Base-by-base conservation (phyloP, 768 basidiomycete genomes). In the Suillus tomentosus region DNA sequence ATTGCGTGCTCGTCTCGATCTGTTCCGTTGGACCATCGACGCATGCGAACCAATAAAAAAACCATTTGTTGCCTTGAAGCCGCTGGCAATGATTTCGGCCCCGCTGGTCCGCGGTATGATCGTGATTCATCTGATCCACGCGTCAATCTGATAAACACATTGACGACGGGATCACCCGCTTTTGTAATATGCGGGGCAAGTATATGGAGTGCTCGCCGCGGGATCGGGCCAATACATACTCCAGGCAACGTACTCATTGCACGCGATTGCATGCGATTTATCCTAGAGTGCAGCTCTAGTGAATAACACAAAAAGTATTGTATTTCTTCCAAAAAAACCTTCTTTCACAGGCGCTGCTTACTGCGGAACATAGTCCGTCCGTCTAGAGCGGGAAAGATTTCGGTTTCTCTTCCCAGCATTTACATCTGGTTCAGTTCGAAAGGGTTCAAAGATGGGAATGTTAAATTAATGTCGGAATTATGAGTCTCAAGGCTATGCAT, bases 71-170 rank as follows among this genome's bases (percentile, higher is more conserved):
- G 14, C 37, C 24, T 54, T 43, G 13, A 65, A 55, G 62, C 53
- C 19, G 53, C 37, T 34, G 81, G 84, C 67, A 83, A 86, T 67
- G 76, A 86, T 22, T 72, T 84, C 55, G 82, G 84, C 11, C 69
- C 81, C 15, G 81, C 81, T 3, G 75, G 73, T 50, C 72, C 69
- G 47, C 82, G 77, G 54, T 87, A 79, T 70, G 79, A 81, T 86
- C 74, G 87, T 88, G 71, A 82, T 90, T 68, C 72, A 78, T 42
- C 85, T 83, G 66, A 74, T 90, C 67, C 80, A 84, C 45, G 72
- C 71, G 17, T 27, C 57, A 36, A 54, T 54, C 53, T 54, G 40
- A 27, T 58, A 43, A 27, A 58, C 22, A 19, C 24, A 24, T 27
- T 6, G 39, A 57, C 15, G 10, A 58, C 7, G 54, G 4, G 24